A percentile compares a stretch with the other conserved stretches of the same genome.
Conservation (phyloP, 2,329 filamentous ascomycete species). For the Botrytis fabae region DNA sequence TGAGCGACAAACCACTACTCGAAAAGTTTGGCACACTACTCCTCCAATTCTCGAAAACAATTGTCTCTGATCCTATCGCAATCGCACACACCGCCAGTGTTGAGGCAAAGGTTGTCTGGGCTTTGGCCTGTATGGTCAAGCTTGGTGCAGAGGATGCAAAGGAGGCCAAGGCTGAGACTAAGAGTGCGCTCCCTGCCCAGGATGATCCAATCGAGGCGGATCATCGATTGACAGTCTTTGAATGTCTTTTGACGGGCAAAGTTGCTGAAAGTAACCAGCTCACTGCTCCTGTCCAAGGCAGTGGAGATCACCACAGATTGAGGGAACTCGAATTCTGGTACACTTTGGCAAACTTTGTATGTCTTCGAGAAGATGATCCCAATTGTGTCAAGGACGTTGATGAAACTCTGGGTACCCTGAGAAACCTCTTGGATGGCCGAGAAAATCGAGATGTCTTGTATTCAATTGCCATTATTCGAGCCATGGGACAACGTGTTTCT, state of each 20-base stretch:
- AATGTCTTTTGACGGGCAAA: slow-evolving; percentile 73
- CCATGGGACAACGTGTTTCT: slow-evolving; percentile 66
- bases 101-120: slow-evolving; percentile 62
- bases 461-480: slow-evolving; percentile 77
- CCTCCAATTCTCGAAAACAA: slow-evolving; percentile 50
- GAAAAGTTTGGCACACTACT: slow-evolving; percentile 69
- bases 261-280: slow-evolving; percentile 61
- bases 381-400: slow-evolving; percentile 61
- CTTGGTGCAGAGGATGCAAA: slow-evolving; percentile 37
- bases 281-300: slow-evolving; percentile 50
- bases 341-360: slow-evolving; percentile 70
- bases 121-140: slow-evolving; percentile 51
- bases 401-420: slow-evolving; percentile 63
- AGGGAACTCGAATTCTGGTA: slow-evolving; percentile 82
- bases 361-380: slow-evolving; percentile 61
- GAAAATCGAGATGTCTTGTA: slow-evolving; percentile 92
- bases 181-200: slow-evolving; percentile 48
- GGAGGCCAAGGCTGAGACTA: slow-evolving; percentile 37
- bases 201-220: slow-evolving; percentile 64
- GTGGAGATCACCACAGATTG: slow-evolving; percentile 54
- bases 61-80: slow-evolving; percentile 51
- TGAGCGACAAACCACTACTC: slow-evolving; percentile 58
- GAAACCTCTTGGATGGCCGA: slow-evolving; percentile 71
- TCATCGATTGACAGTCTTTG: slow-evolving; percentile 72
- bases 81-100: slow-evolving; percentile 56